A percentile compares a stretch with the other conserved stretches of the same genome.
Evolutionary conservation across 371 early-diverging fungal species (phyloP).

Genomic region (Mucor saturninus): DNA sequence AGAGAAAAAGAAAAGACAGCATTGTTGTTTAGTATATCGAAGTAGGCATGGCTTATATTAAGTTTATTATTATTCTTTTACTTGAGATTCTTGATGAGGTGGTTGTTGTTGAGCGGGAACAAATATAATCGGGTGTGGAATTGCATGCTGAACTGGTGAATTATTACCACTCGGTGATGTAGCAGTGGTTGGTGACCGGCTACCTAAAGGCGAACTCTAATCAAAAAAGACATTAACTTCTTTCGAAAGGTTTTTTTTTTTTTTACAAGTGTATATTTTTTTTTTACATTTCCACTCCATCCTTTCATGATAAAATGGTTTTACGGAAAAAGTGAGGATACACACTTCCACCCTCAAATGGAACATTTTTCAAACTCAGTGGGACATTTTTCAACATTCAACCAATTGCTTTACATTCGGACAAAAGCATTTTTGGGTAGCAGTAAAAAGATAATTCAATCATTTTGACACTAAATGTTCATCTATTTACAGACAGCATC

Average conservation of each 20-base stretch:
- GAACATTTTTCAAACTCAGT: no score
- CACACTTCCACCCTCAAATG: no score
- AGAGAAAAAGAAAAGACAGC: neutral
- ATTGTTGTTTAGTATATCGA: neutral
- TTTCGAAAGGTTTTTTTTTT: neutral
- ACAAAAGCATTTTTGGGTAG: no score
- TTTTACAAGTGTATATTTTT: neutral
- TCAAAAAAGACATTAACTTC: neutral
- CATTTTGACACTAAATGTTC: no score
- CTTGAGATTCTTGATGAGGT: slow-evolving; percentile 11
- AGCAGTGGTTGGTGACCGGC: slow-evolving; percentile 9
- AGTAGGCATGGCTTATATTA: neutral
- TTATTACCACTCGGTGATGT: neutral
- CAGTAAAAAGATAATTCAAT: no score
- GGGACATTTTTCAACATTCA: no score
- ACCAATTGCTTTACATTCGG: no score
- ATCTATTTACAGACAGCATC: no score
- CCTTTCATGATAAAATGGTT: slow-evolving; percentile 20
- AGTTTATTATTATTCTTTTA: neutral
- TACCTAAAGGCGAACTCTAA: slow-evolving; percentile 14
- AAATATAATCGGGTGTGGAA: slow-evolving; percentile 18
- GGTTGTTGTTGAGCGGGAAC: slow-evolving; percentile 25
- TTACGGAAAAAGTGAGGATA: slow-evolving; percentile 2
- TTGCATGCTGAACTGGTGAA: slow-evolving; percentile 4
- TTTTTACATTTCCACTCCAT: slow-evolving; percentile 28